Base-by-base conservation (phyloP, 306 rosid species). In the Alnus glutinosa region DNA sequence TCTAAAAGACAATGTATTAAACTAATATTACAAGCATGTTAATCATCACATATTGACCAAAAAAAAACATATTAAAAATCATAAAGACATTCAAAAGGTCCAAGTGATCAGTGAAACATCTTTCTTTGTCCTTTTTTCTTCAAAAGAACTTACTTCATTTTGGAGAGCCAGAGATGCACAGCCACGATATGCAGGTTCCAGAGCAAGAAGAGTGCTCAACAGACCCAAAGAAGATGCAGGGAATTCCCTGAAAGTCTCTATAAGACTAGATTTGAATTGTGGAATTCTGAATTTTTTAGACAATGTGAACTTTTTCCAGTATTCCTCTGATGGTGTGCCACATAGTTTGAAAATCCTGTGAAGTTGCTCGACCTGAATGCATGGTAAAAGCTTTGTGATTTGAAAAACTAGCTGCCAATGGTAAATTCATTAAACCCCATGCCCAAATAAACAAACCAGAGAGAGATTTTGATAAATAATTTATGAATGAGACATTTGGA, bases 241-340 rank as follows among this genome's bases (percentile, higher is more conserved):
- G 32, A 92, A 85, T 77, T 86, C 85, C 79, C 71, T 85, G 82
- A 91, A 91, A 63, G 88, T 78, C 79, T 92, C 97, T 37, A 69
- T 76, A 15, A 92, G 83, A 84, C 88, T 84, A 50, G 97, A 88
- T 80, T 89, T 86, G 81, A 83, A 90, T n/a, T 84, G 86, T 23
- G 95, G 94, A 82, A 97, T 94, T 80, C 89, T 83, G 75, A 91
- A 90, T 50, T 89, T 89, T 77, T 89, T 80, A 37, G 91, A 74
- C 23, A 87, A 87, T 77, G 83, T 89, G 79, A 90, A 81, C 52
- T 87, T 91, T 83, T 78, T 91, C 97, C 97, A 94, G 78, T 92
- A 92, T 70, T 89, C 97, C 80, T 89, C 97, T 12, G 97, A 91
- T 49, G 98, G 98, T 37, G 97, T 89, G 72, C 98, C 98, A 55